Conservation (phyloP, 1,284 basidiomycete species). For the Polyporus tsugae region DNA sequence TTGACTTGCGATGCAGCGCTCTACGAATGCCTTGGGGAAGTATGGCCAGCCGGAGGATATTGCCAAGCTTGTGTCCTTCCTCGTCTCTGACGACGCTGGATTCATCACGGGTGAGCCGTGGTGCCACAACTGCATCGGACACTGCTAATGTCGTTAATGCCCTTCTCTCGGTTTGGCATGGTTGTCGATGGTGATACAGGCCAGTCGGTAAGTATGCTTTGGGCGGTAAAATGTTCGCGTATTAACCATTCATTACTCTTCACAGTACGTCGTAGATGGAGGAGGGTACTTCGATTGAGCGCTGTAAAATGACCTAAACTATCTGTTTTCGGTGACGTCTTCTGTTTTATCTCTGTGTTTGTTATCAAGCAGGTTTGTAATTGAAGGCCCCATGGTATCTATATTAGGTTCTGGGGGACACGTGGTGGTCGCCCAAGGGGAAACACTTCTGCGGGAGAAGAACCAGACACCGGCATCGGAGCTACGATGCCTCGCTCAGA, state of each 20-base stretch:
- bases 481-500: too few relatives aligned
- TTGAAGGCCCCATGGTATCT: neutral
- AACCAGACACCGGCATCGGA: neutral
- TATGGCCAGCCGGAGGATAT: conserved; percentile 43
- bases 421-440: neutral
- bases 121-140: neutral
- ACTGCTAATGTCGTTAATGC: neutral
- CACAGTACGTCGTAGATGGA: conserved; percentile 4
- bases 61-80: conserved; percentile 46
- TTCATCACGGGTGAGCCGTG: conserved; percentile 45
- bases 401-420: neutral
- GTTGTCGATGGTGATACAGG: neutral
- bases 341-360: neutral
- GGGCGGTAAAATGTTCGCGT: neutral
- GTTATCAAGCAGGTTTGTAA: neutral
- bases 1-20: neutral
- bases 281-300: conserved; percentile 6
- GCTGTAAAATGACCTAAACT: neutral
- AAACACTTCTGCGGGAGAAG: neutral
- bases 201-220: neutral
- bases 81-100: conserved; percentile 42
- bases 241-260: neutral
- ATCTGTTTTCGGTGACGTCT: neutral
- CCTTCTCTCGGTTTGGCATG: neutral
- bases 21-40: conserved; percentile 18